phyloP scores from a whole-genome alignment of 225 moss, liverwort and hornwort species.

The Polytrichum commune region DNA sequence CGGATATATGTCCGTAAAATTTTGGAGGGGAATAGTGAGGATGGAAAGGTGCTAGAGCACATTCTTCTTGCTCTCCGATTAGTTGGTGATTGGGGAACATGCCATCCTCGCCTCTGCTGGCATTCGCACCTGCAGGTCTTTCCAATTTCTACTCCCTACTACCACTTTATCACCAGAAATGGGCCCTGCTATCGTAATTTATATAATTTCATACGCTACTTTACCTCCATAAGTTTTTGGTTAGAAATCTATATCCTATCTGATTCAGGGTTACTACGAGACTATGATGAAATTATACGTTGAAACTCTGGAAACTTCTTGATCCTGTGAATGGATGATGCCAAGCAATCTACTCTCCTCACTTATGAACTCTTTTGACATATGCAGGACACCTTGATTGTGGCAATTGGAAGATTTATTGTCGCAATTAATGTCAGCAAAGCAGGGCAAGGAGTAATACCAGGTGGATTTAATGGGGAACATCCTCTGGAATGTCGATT shows the following conservation, averaged over 20 bases:
- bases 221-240: too few species aligned
- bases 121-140: constrained; percentile 78
- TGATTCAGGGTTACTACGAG: too few species aligned
- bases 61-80: constrained; percentile 77
- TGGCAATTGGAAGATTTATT: constrained; percentile 80
- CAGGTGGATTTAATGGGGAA: constrained; percentile 73
- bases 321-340: too few species aligned
- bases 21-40: constrained; percentile 68
- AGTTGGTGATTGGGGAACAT: constrained; percentile 80
- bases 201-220: too few species aligned
- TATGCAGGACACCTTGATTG: constrained; percentile 74
- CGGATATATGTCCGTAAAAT: constrained; percentile 80
- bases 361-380: neutral
- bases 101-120: constrained; percentile 95
- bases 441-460: constrained; percentile 38
- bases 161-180: too few species aligned
- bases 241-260: too few species aligned
- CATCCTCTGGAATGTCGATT: constrained; percentile 56
- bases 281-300: too few species aligned
- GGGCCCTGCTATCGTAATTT: too few species aligned
- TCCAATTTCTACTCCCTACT: neutral
- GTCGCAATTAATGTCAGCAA: constrained; percentile 54
- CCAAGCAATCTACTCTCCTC: too few species aligned
- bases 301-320: too few species aligned
- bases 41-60: constrained; percentile 68